These are phyloP conservation scores for Nannochloropsis granulata DNA, from an alignment of 108 stramenopile species.

Conservation along the genomic window DNA sequence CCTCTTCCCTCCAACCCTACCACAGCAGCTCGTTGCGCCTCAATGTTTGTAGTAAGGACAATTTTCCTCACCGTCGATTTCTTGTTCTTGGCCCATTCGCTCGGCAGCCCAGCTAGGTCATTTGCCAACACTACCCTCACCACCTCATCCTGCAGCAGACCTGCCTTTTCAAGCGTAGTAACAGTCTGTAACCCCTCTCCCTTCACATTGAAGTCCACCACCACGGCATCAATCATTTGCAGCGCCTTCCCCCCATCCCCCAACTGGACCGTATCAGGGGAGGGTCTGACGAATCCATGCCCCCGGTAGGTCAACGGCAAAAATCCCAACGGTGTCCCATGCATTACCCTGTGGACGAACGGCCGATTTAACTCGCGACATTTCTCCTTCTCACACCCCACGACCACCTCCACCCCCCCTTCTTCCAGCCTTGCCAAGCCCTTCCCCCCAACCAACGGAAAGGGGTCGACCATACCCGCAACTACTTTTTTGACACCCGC, in stretches of 20 bases:
- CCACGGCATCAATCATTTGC: not conserved
- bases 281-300: not conserved
- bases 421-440: slow-evolving; percentile 28
- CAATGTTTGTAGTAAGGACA: not conserved
- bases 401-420: slow-evolving; percentile 20
- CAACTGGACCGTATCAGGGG: not conserved
- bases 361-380: slow-evolving; percentile 19
- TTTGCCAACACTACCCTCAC: not conserved
- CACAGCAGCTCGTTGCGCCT: not conserved
- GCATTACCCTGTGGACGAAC: slow-evolving; percentile 24
- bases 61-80: not conserved
- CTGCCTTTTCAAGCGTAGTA: not conserved
- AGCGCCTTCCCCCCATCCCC: not conserved
- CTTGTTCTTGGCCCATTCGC: not conserved
- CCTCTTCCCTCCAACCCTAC: not conserved
- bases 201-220: not conserved
- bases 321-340: not conserved
- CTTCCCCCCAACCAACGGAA: slow-evolving; percentile 31
- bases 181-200: not conserved
- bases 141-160: not conserved
- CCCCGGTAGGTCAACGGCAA: not conserved
- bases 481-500: slow-evolving; percentile 30
- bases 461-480: slow-evolving; percentile 40
- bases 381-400: slow-evolving; percentile 17
- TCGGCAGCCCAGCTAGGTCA: not conserved